Percentiles rank a stretch among this genome's conserved stretches.
These are phyloP conservation scores for Hypericum perforatum DNA, from an alignment of 345 rosid genomes.

Conservation along the genomic window DNA sequence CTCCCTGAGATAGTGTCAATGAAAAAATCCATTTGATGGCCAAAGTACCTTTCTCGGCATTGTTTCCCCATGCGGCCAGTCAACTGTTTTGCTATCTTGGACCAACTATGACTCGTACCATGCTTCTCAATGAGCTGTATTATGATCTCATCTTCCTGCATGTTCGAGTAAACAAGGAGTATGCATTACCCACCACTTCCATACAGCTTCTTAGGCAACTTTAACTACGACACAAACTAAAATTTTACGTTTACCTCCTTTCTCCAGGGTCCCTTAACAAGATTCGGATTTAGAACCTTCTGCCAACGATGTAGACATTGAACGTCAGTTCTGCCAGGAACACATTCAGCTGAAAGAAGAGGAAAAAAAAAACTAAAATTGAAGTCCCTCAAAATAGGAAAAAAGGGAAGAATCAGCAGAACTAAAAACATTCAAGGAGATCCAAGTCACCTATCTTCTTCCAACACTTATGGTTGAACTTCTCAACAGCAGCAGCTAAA, in stretches of 20 bases:
- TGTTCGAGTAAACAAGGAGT: neutral
- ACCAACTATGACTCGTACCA: constrained; percentile 12
- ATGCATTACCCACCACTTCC: no score
- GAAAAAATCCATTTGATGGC: neutral
- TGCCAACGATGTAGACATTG: constrained; percentile 29
- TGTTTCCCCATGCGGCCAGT: constrained; percentile 14
- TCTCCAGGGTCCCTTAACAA: constrained; percentile 24
- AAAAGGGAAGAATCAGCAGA: no score
- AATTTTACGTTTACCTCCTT: constrained; percentile 16
- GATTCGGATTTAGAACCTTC: constrained; percentile 19
- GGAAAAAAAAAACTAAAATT: neutral
- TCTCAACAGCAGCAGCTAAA: constrained; percentile 12
- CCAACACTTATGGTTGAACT: constrained; percentile 21
- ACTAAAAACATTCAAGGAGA: neutral
- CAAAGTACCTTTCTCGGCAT: constrained; percentile 12
- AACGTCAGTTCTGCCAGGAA: constrained; percentile 18
- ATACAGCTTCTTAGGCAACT: neutral
- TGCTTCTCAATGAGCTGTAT: constrained; percentile 7
- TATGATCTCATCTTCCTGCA: constrained; percentile 12
- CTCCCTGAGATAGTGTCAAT: neutral
- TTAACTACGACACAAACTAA: neutral
- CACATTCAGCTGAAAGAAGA: constrained; percentile 16
- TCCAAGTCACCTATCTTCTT: constrained; percentile 15
- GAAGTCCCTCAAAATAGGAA: neutral
- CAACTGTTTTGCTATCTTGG: constrained; percentile 10